A percentile compares a stretch with the other conserved stretches of the same genome.
Evolutionary conservation across 495 filamentous ascomycete genomes (phyloP).

Genomic region (Podospora tetraspora): DNA sequence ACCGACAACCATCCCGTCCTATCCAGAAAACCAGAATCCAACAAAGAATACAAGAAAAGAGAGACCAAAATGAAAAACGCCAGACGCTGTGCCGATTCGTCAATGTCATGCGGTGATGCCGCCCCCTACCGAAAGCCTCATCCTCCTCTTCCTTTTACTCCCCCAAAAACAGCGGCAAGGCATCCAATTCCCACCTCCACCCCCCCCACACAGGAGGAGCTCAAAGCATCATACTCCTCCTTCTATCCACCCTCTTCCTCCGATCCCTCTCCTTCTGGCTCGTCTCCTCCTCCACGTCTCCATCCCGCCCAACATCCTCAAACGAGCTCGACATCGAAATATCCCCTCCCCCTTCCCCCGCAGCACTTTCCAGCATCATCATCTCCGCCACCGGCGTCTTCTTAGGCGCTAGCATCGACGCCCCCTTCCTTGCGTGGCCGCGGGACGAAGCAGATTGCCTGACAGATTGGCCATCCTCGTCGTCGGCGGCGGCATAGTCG

Average conservation of each 20-base stretch:
- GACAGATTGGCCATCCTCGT: neutral
- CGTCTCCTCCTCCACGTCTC: constrained; percentile 17
- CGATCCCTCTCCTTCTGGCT: neutral
- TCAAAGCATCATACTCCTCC: constrained; percentile 58
- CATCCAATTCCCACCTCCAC: neutral
- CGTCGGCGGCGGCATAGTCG: neutral
- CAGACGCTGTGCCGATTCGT: constrained; percentile 22
- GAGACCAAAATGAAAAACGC: constrained; percentile 21
- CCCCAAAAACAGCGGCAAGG: neutral
- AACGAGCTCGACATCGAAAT: neutral
- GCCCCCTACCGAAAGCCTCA: neutral
- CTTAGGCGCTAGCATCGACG: constrained; percentile 38
- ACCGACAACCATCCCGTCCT: neutral
- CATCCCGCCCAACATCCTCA: neutral
- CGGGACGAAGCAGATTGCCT: constrained; percentile 3
- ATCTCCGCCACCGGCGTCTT: constrained; percentile 18
- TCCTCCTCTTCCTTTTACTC: neutral
- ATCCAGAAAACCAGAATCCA: neutral
- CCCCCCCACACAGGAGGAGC: neutral
- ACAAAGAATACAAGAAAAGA: constrained; percentile 6
- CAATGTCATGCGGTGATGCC: constrained; percentile 2
- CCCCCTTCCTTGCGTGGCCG: constrained; percentile 30
- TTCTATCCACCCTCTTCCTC: constrained; percentile 28
- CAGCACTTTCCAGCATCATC: constrained; percentile 6
- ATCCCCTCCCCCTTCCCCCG: constrained; percentile 1